Percentiles rank a stretch among this genome's conserved stretches.
Evolutionary conservation across 257 asterid species (phyloP).

Genomic region (Fraxinus cuspidata): DNA sequence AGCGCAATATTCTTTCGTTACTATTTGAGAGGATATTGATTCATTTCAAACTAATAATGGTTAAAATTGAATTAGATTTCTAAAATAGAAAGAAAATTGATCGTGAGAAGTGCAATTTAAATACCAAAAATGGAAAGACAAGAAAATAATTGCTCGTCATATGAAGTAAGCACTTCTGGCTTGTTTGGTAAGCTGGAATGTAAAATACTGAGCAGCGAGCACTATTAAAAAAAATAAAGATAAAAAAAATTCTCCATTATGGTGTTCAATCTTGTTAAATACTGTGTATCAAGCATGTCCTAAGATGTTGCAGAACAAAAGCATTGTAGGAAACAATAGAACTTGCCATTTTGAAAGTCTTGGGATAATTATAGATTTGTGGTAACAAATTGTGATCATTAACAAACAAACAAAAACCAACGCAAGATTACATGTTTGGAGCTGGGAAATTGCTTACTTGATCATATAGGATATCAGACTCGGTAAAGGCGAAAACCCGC

Average conservation of each 20-base stretch:
- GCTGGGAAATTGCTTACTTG: slow-evolving; percentile 59
- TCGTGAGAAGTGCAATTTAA: not conserved
- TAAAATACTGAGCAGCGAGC: no score
- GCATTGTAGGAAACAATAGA: not conserved
- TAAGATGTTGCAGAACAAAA: no score
- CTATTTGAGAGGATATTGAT: not conserved
- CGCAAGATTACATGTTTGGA: slow-evolving; percentile 14
- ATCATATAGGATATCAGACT: slow-evolving; percentile 57
- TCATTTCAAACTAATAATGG: not conserved
- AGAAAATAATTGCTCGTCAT: not conserved
- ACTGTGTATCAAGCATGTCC: no score
- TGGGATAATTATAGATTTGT: not conserved
- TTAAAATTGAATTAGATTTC: not conserved
- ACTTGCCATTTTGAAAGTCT: not conserved
- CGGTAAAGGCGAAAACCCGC: slow-evolving; percentile 66
- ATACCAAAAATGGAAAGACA: not conserved
- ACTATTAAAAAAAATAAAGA: no score
- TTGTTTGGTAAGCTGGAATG: not conserved
- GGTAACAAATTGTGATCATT: not conserved
- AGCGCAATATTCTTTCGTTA: not conserved
- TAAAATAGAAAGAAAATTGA: not conserved
- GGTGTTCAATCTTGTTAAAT: no score
- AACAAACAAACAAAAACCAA: not conserved
- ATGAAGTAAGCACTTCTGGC: not conserved
- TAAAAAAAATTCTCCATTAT: no score